Conservation (phyloP, 352 stramenopile species). For the Phytophthora uliginosa region DNA sequence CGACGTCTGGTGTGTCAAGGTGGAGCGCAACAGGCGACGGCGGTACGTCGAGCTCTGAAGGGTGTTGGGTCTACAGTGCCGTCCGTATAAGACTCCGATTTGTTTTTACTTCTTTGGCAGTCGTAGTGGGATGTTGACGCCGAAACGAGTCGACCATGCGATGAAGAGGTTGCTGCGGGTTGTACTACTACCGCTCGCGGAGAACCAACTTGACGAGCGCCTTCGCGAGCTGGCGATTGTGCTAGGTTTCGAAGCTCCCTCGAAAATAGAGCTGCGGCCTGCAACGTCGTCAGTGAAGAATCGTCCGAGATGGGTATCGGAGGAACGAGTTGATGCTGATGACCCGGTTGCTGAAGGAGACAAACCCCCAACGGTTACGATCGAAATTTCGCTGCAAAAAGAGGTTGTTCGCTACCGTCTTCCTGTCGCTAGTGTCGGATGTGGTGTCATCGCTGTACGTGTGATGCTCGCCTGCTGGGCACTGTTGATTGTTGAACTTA, state of each 20-base stretch:
- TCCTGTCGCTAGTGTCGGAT: conserved; percentile 30
- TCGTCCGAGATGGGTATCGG: conserved; percentile 24
- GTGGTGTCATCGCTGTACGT: conserved; percentile 32
- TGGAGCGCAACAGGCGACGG: conserved; percentile 14
- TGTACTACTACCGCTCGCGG: conserved; percentile 9
- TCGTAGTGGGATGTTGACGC: not conserved
- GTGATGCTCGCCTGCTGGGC: not conserved
- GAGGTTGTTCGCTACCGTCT: conserved; percentile 22
- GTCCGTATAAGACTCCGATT: not conserved
- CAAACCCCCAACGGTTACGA: not conserved
- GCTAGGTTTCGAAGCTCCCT: conserved; percentile 9
- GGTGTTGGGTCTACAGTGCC: not conserved
- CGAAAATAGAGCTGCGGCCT: conserved; percentile 14
- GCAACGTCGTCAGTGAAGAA: not conserved
- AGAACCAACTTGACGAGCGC: not conserved
- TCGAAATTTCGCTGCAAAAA: not conserved
- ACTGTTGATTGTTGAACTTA: not conserved
- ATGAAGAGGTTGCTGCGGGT: conserved; percentile 28
- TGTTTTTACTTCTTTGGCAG: not conserved
- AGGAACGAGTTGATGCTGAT: not conserved
- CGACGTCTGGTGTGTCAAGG: conserved; percentile 10
- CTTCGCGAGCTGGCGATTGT: conserved; percentile 14
- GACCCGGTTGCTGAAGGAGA: not conserved
- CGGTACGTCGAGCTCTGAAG: not conserved
- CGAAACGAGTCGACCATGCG: conserved; percentile 13